Conservation (phyloP, 2,329 filamentous ascomycete species). For the Grosmannia serpens region DNA sequence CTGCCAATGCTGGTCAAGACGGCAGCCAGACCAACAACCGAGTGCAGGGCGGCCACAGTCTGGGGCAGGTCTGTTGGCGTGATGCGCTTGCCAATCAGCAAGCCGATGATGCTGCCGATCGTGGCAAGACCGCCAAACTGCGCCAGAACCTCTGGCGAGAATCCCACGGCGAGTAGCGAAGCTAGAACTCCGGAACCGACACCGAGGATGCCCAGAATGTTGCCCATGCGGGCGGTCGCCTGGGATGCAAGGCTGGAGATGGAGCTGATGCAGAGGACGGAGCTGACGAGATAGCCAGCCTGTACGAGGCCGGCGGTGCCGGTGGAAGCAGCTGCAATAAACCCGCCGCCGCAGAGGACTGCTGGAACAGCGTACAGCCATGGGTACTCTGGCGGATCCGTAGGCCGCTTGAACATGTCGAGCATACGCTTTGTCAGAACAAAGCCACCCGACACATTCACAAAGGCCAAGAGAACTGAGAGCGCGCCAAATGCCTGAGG, state of each 20-base stretch:
- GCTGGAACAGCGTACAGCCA: constrained; percentile 78
- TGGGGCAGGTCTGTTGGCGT: constrained; percentile 82
- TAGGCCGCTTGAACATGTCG: constrained; percentile 81
- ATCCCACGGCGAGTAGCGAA: constrained; percentile 70
- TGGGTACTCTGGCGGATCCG: constrained; percentile 77
- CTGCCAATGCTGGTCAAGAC: constrained; percentile 83
- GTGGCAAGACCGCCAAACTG: constrained; percentile 72
- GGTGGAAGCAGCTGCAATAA: constrained; percentile 66
- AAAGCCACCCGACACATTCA: constrained; percentile 82
- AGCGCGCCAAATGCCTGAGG: constrained; percentile 68
- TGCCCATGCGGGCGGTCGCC: constrained; percentile 71
- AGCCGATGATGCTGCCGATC: constrained; percentile 53
- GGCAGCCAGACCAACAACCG: constrained; percentile 78
- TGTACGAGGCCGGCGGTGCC: constrained; percentile 77
- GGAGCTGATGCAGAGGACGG: constrained; percentile 74
- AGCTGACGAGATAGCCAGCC: constrained; percentile 77
- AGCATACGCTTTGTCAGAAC: constrained; percentile 90
- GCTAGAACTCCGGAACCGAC: constrained; percentile 75
- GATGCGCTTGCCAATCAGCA: constrained; percentile 73
- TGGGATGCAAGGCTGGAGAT: constrained; percentile 74
- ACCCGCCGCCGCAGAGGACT: constrained; percentile 67
- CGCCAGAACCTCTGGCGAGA: constrained; percentile 63
- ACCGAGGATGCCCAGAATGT: constrained; percentile 76
- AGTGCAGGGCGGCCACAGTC: constrained; percentile 80
- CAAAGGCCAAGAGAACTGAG: constrained; percentile 75